Evolutionary conservation across 2,329 filamentous ascomycete species (phyloP).

Genomic region (Hypocreales sp.): DNA sequence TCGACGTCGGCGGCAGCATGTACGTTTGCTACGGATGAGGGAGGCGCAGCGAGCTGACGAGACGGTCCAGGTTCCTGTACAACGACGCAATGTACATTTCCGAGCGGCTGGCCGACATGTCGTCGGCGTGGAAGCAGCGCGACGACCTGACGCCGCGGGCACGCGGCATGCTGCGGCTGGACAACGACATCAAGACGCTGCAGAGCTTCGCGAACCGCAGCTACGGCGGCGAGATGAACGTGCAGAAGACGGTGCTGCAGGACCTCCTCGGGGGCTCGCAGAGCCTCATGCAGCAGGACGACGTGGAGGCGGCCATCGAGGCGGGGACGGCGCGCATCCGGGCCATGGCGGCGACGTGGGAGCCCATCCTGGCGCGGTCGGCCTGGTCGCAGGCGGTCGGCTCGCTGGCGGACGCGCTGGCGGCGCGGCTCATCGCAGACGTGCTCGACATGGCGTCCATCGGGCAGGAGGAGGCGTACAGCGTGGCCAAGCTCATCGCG

Average conservation of each 20-base stretch:
- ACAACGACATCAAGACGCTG: constrained; percentile 43
- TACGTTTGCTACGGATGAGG: constrained; percentile 16
- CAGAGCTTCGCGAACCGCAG: constrained; percentile 45
- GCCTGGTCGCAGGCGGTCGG: constrained; percentile 49
- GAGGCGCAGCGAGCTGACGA: background rate
- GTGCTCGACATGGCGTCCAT: constrained; percentile 47
- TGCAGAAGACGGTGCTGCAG: constrained; percentile 44
- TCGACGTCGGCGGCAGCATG: constrained; percentile 48
- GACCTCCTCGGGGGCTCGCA: constrained; percentile 46
- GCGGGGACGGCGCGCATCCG: constrained; percentile 36
- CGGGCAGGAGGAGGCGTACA: constrained; percentile 48
- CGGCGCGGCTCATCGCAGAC: constrained; percentile 42
- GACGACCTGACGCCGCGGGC: constrained; percentile 34
- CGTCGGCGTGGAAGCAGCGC: constrained; percentile 34
- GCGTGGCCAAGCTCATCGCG: constrained; percentile 41
- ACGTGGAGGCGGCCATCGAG: constrained; percentile 35
- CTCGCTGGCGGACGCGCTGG: constrained; percentile 40
- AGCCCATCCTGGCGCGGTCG: constrained; percentile 39
- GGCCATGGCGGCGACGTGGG: constrained; percentile 39
- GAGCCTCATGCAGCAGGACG: constrained; percentile 42
- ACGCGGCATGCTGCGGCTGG: constrained; percentile 38
- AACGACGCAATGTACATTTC: constrained; percentile 52
- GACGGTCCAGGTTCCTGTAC: constrained; percentile 39
- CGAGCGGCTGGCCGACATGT: constrained; percentile 35
- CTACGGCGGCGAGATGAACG: constrained; percentile 43